phyloP scores from a whole-genome alignment of 2,329 filamentous ascomycete species.

The Sporothrix mexicana region DNA sequence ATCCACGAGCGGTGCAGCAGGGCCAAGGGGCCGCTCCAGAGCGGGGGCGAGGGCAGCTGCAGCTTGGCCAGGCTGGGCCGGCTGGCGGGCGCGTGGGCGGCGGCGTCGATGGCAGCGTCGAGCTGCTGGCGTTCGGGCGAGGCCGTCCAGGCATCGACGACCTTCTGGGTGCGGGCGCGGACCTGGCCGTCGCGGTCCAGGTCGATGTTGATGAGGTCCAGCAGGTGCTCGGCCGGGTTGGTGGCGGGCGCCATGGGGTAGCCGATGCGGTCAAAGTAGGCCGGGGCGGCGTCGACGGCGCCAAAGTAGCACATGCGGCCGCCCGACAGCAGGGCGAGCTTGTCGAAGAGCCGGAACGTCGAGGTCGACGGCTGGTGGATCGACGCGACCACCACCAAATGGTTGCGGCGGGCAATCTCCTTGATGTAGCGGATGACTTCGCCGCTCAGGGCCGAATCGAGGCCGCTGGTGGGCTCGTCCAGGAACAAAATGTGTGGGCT shows the following conservation, averaged over 20 bases:
- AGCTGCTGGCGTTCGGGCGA: constrained; percentile 3
- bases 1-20: constrained; percentile 80
- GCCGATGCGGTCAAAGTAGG: constrained; percentile 78
- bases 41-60: constrained; percentile 48
- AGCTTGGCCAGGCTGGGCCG: constrained; percentile 39
- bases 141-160: constrained; percentile 51
- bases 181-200: constrained; percentile 62
- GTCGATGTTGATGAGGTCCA: constrained; percentile 76
- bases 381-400: constrained; percentile 87
- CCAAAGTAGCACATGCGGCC: constrained; percentile 84
- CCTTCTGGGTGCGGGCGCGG: constrained; percentile 55
- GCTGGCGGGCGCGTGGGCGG: constrained; percentile 38
- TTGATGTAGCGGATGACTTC: constrained; percentile 79
- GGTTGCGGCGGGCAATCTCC: constrained; percentile 73
- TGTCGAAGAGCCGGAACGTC: constrained; percentile 89
- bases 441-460: constrained; percentile 77
- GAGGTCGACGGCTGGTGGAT: constrained; percentile 97
- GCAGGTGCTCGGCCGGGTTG: constrained; percentile 86
- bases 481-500: constrained; percentile 81
- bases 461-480: constrained; percentile 82
- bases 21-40: constrained; percentile 61
- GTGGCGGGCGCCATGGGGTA: constrained; percentile 67
- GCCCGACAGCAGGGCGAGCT: constrained; percentile 77
- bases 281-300: constrained; percentile 70
- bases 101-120: constrained; percentile 36